Conservation (phyloP, 495 filamentous ascomycete genomes). For the Aspergillus funiculosus region DNA sequence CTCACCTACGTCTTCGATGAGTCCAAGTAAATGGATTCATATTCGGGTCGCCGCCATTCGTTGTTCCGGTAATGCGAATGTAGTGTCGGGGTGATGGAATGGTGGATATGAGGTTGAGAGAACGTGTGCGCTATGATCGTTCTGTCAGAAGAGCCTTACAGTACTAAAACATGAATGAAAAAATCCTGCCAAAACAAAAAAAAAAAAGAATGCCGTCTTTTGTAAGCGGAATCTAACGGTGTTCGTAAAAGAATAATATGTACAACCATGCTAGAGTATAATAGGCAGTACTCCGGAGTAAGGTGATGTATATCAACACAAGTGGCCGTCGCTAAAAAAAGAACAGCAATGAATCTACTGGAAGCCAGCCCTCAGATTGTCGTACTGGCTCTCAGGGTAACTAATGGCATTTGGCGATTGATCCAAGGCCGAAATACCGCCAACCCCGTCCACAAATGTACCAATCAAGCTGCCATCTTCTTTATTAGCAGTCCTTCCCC, state of each 20-base stretch:
- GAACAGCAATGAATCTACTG: too few species aligned
- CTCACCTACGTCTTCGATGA: conserved; percentile 99
- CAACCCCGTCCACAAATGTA: conserved; percentile 49
- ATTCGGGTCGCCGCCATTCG: conserved; percentile 19
- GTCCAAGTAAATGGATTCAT: conserved; percentile 48
- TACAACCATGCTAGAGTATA: conserved; percentile 1
- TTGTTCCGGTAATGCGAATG: conserved; percentile 21
- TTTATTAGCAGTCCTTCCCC: conserved; percentile 32
- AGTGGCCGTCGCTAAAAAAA: too few species aligned
- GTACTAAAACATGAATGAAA: conserved; percentile 15
- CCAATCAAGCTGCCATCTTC: conserved; percentile 58
- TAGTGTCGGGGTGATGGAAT: conserved; percentile 17
- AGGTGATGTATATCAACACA: not conserved
- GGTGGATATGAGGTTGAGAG: conserved; percentile 16
- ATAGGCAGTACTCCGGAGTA: not conserved
- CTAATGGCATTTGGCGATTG: conserved; percentile 58
- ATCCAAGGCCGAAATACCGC: conserved; percentile 48
- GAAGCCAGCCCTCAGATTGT: conserved; percentile 59
- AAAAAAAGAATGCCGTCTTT: too few species aligned
- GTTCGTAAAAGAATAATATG: conserved; percentile 5
- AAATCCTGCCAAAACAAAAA: conserved; percentile 8
- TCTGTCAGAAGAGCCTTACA: conserved; percentile 13
- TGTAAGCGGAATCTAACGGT: conserved; percentile 8
- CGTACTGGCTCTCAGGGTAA: conserved; percentile 74
- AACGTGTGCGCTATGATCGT: conserved; percentile 19